Evolutionary conservation across 441 rosid genomes (phyloP).

Genomic region (Adansonia rubrostipa): DNA sequence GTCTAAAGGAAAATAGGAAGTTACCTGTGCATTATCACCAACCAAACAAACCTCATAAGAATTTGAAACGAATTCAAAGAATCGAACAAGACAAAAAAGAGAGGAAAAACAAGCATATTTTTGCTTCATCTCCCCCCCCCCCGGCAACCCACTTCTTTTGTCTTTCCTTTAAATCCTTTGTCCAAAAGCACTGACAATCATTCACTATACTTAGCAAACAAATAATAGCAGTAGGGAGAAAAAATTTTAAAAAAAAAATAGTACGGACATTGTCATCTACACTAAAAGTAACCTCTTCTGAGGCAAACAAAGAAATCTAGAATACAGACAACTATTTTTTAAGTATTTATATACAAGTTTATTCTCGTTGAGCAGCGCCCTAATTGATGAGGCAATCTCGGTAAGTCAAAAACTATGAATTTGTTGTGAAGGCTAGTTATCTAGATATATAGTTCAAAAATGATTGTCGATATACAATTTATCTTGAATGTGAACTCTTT

Average conservation of each 20-base stretch:
- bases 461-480: not conserved
- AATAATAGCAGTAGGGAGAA: not conserved
- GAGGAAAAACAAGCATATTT: constrained; percentile 15
- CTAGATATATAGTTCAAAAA: not conserved
- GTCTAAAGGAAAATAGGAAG: constrained; percentile 92
- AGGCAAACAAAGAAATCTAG: not conserved
- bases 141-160: not conserved
- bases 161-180: not conserved
- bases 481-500: not conserved
- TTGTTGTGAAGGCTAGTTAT: constrained; percentile 1
- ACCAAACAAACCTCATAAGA: constrained; percentile 24
- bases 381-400: not conserved
- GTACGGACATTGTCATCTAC: not conserved
- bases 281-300: not conserved
- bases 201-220: constrained; percentile 8
- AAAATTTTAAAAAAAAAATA: not conserved
- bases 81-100: not conserved
- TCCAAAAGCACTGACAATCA: not conserved
- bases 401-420: not conserved
- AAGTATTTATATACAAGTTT: not conserved
- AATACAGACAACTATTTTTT: not conserved
- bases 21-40: constrained; percentile 69
- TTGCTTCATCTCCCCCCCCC: not conserved
- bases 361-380: not conserved
- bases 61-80: constrained; percentile 27